phyloP scores from a whole-genome alignment of 768 basidiomycete species.

The Cystofilobasidium macerans region DNA sequence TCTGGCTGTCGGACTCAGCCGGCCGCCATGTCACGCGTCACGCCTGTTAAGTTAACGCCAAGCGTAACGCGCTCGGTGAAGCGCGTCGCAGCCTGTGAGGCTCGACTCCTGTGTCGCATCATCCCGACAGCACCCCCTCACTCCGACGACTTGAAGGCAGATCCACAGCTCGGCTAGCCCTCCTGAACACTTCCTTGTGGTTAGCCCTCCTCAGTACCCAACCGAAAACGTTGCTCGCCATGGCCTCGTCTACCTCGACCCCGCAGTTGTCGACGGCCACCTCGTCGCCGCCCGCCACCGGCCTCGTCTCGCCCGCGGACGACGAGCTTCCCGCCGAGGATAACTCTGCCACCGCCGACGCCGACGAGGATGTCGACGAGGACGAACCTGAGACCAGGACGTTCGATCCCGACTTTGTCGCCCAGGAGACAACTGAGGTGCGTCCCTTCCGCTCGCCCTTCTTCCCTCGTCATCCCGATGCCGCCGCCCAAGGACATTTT shows the following conservation, averaged over 20 bases:
- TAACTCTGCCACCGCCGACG: neutral
- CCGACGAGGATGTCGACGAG: neutral
- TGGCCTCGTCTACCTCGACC: neutral
- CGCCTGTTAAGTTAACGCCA: too few species aligned
- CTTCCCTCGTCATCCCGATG: neutral
- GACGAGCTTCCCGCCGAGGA: neutral
- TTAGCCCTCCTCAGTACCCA: neutral
- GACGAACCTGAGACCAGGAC: neutral
- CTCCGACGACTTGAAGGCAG: too few species aligned
- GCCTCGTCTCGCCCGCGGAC: neutral
- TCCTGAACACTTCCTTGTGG: neutral
- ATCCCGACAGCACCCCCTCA: too few species aligned
- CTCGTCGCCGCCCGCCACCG: neutral
- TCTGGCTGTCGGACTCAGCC: too few species aligned
- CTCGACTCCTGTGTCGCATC: too few species aligned
- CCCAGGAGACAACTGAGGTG: neutral
- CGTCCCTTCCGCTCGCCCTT: neutral
- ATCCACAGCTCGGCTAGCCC: too few species aligned
- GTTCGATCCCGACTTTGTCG: neutral
- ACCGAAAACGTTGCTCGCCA: neutral
- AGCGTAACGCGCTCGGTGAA: too few species aligned
- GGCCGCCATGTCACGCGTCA: too few species aligned
- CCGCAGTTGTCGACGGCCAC: constrained; percentile 8
- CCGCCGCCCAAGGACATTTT: neutral
- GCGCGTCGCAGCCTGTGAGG: too few species aligned